phyloP scores from a whole-genome alignment of 176 grass and related monocot species.

The Rhipidocladum racemiflorum region DNA sequence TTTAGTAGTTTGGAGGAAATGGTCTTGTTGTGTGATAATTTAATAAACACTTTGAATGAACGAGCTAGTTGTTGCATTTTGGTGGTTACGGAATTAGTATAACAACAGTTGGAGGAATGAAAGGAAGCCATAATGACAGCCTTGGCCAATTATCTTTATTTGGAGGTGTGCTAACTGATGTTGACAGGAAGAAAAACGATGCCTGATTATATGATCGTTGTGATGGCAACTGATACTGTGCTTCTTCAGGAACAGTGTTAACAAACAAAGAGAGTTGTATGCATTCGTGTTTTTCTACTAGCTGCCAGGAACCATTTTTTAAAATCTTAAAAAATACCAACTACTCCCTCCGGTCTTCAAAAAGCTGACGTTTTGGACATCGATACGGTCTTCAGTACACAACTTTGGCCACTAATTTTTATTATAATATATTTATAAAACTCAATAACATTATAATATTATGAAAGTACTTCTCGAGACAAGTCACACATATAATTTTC shows the following conservation, averaged over 20 bases:
- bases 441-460: too few relatives aligned
- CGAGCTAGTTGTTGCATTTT: conserved; percentile 22
- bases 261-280: conserved; percentile 3
- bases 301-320: background rate
- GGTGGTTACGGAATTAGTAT: conserved; percentile 4
- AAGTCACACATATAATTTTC: too few relatives aligned
- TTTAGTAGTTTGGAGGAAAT: conserved; percentile 28
- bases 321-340: conserved; percentile 1
- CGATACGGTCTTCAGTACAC: too few relatives aligned
- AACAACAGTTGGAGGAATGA: conserved; percentile 26
- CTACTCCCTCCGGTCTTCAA: too few relatives aligned
- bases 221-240: conserved; percentile 12
- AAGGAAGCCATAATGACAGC: conserved; percentile 34
- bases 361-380: too few relatives aligned
- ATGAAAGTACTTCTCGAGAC: too few relatives aligned
- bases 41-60: conserved; percentile 28
- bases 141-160: conserved; percentile 6
- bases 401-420: too few relatives aligned
- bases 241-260: conserved; percentile 9
- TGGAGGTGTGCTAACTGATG: conserved; percentile 29
- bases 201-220: conserved; percentile 8
- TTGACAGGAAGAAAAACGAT: conserved; percentile 31
- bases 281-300: conserved; percentile 12
- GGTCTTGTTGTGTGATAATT: conserved; percentile 27
- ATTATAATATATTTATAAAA: too few relatives aligned